Percentiles rank a stretch among this genome's conserved stretches.
These are phyloP conservation scores for Diphasiastrum complanatum DNA, from an alignment of 83 land plant species.

Conservation along the genomic window DNA sequence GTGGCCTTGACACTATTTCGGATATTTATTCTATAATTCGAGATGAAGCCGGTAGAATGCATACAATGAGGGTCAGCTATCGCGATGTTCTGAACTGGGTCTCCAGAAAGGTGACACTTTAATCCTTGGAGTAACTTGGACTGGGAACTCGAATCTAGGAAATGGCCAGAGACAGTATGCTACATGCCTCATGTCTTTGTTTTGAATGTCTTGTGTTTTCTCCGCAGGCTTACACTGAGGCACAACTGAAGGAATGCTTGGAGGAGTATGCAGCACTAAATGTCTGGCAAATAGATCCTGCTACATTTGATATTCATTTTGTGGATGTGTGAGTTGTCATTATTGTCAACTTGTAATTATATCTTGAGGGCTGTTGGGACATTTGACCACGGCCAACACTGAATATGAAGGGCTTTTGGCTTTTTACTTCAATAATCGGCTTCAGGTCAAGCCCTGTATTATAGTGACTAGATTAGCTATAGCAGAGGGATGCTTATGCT, in stretches of 20 bases:
- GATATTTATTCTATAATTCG: slow-evolving; percentile 89
- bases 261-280: slow-evolving; percentile 95
- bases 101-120: slow-evolving; percentile 64
- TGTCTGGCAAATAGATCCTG: slow-evolving; percentile 95
- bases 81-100: slow-evolving; percentile 85
- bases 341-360: too few species aligned
- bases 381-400: too few species aligned
- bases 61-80: slow-evolving; percentile 67
- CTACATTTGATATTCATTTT: slow-evolving; percentile 79
- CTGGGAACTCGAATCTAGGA: neutral
- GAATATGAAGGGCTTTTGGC: too few species aligned
- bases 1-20: slow-evolving; percentile 89
- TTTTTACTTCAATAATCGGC: too few species aligned
- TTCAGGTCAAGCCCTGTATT: too few species aligned
- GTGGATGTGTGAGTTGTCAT: slow-evolving; percentile 57
- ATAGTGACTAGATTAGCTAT: too few species aligned
- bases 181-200: neutral
- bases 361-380: too few species aligned
- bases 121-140: neutral
- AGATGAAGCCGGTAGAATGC: slow-evolving; percentile 79
- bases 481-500: too few species aligned
- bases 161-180: too few species aligned
- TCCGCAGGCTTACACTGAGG: slow-evolving; percentile 86
- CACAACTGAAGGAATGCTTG: slow-evolving; percentile 87
- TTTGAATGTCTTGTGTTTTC: neutral